These are phyloP conservation scores for Nakaseomyces sp. DNA, from an alignment of 1,139 yeast genomes.

Conservation along the genomic window DNA sequence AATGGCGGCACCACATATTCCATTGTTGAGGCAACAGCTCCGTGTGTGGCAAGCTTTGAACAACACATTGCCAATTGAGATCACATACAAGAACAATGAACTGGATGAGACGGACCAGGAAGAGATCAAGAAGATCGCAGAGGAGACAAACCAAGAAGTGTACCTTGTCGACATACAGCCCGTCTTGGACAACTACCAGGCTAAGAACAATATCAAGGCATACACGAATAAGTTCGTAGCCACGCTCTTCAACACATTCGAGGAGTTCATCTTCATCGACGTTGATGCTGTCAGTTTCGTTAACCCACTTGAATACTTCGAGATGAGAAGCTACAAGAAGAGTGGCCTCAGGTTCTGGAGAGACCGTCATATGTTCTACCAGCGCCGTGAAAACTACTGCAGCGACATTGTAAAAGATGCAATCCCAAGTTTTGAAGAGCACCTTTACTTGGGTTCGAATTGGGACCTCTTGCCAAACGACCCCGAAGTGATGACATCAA, in stretches of 20 bases:
- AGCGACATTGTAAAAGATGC: slow-evolving; percentile 32
- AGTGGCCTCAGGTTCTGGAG: slow-evolving; percentile 40
- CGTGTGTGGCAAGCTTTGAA: slow-evolving; percentile 6
- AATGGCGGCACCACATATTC: slow-evolving; percentile 5
- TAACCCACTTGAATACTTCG: slow-evolving; percentile 34
- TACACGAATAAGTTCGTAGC: slow-evolving; percentile 10
- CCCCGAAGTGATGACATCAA: background rate
- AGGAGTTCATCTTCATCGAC: slow-evolving; percentile 41
- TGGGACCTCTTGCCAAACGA: slow-evolving; percentile 23
- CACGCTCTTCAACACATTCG: slow-evolving; percentile 39
- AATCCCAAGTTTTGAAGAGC: slow-evolving; percentile 36
- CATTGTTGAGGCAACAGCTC: slow-evolving; percentile 1
- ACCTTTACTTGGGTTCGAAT: slow-evolving; percentile 8
- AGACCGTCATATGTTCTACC: slow-evolving; percentile 37
- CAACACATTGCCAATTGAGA: slow-evolving; percentile 12
- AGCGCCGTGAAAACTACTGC: slow-evolving; percentile 30
- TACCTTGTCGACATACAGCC: slow-evolving; percentile 1
- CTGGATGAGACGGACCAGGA: background rate
- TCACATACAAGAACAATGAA: slow-evolving; percentile 9
- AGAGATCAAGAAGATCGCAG: slow-evolving; percentile 4
- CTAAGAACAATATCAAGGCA: background rate
- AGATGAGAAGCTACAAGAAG: slow-evolving; percentile 30
- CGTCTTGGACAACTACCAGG: slow-evolving; percentile 2
- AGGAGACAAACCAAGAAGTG: slow-evolving; percentile 8
- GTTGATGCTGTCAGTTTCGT: slow-evolving; percentile 40